Base-by-base conservation (phyloP, 805 yeast genomes). In the Schwanniomyces polymorphus region DNA sequence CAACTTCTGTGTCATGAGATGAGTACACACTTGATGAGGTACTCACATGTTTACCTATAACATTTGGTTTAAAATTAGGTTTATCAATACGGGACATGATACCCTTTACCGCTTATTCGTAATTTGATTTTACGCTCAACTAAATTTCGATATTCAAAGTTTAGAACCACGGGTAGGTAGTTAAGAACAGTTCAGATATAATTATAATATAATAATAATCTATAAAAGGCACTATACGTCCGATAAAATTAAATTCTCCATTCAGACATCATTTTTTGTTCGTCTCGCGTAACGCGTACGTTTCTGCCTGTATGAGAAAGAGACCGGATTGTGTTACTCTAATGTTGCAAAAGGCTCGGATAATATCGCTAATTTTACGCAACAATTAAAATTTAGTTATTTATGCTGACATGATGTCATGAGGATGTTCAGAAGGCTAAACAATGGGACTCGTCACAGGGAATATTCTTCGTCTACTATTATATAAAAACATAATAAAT, bases 1-100 rank as follows among this genome's bases (percentile, higher is more conserved):
- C 52, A 43, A 39, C 48, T 38, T 54, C 58, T n/a, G 55, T 48
- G 11, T 65, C 68, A 12, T 52, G 46, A 5, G 67, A 52, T 17
- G 72, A 65, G 46, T 70, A 70, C 12, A 69, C 70, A 41, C 74
- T 67, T 5, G 74, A 68, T 3, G 74, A 55, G 8, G 67, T 57
- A 42, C 74, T 67, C 44, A 59, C 49, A 45, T 68, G 72, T 28
- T 41, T 47, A 9, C 35, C 46, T 27, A 43, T 37, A 26, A 28
- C 43, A 10, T 23, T 38, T 28, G 33, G 17, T 14, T 37, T 27
- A 11, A 14, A 17, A 38, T 28, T 43, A 14, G 38, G 31, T 18
- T 45, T 48, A 23, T 31, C 35, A 7, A 46, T 41, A 21, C 42
- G 38, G 38, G 38, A 42, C 51, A 48, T 48, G 2, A 25, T 38